A percentile compares a stretch with the other conserved stretches of the same genome.
Conservation (phyloP, 495 filamentous ascomycete species). For the Aspergillus mulundensis region DNA sequence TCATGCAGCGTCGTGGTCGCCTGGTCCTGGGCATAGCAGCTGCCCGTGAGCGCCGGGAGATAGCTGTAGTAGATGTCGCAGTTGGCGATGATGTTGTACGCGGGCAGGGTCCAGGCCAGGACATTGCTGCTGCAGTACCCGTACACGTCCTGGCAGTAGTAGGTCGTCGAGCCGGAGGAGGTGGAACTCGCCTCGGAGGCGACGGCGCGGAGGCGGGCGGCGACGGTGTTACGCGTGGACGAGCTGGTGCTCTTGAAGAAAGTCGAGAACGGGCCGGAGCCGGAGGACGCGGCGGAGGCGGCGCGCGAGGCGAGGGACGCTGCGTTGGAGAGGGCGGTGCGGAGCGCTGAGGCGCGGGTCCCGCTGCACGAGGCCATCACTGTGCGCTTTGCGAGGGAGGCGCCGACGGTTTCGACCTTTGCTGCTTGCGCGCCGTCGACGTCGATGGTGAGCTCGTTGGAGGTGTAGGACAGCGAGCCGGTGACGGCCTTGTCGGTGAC, state of each 20-base stretch:
- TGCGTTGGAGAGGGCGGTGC: constrained; percentile 47
- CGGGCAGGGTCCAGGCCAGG: constrained; percentile 55
- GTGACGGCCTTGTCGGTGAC: constrained; percentile 42
- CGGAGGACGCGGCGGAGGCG: constrained; percentile 46
- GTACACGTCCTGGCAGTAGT: constrained; percentile 51
- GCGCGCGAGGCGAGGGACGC: constrained; percentile 49
- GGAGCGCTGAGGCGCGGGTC: constrained; percentile 33
- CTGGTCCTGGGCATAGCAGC: constrained; percentile 58
- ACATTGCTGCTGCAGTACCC: constrained; percentile 47
- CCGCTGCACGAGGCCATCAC: constrained; percentile 47
- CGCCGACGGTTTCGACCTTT: constrained; percentile 40
- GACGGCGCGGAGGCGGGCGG: constrained; percentile 47
- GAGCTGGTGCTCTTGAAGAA: constrained; percentile 58
- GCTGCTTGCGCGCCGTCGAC: constrained; percentile 51
- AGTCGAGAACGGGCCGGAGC: constrained; percentile 50
- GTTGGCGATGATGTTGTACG: constrained; percentile 49
- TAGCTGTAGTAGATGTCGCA: constrained; percentile 53
- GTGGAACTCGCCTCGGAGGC: constrained; percentile 46
- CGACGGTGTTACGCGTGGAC: constrained; percentile 43
- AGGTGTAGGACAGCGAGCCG: constrained; percentile 39
- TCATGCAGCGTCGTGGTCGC: constrained; percentile 59
- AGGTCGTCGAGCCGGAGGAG: constrained; percentile 38
- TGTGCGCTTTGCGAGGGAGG: constrained; percentile 48
- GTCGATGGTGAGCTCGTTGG: constrained; percentile 44
- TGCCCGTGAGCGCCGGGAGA: constrained; percentile 37